These are phyloP conservation scores for Penicillium oxalicum DNA, from an alignment of 2,329 filamentous ascomycete genomes.

Conservation along the genomic window DNA sequence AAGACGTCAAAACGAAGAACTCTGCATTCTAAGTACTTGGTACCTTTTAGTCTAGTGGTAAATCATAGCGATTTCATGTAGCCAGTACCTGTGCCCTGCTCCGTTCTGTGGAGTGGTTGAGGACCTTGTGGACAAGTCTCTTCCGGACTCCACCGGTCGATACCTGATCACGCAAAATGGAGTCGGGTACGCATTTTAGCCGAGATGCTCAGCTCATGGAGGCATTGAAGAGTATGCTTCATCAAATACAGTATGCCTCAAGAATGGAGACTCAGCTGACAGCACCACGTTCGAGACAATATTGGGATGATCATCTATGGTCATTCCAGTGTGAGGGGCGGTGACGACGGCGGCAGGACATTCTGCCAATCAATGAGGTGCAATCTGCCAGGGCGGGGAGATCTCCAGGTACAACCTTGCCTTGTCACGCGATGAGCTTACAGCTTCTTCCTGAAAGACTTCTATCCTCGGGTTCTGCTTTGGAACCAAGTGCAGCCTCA, in stretches of 20 bases:
- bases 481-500: neutral
- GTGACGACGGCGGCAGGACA: conserved; percentile 3
- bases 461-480: neutral
- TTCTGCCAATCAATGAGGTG: conserved; percentile 13
- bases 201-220: too few relatives aligned
- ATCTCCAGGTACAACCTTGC: conserved; percentile 8
- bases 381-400: conserved; percentile 7
- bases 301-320: neutral
- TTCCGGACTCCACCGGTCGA: too few relatives aligned
- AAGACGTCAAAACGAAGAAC: conserved; percentile 18
- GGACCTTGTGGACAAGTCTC: too few relatives aligned
- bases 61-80: conserved; percentile 5
- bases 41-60: conserved; percentile 3
- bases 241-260: too few relatives aligned
- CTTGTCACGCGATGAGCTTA: conserved; percentile 7
- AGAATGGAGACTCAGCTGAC: too few relatives aligned
- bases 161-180: too few relatives aligned
- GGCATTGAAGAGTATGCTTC: too few relatives aligned
- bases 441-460: neutral
- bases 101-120: neutral
- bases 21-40: conserved; percentile 5
- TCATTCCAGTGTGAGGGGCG: neutral
- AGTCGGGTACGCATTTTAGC: neutral
- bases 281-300: too few relatives aligned
- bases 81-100: conserved; percentile 5